These are phyloP conservation scores for Solanum gracilifrons DNA, from an alignment of 257 asterid species.

Conservation along the genomic window DNA sequence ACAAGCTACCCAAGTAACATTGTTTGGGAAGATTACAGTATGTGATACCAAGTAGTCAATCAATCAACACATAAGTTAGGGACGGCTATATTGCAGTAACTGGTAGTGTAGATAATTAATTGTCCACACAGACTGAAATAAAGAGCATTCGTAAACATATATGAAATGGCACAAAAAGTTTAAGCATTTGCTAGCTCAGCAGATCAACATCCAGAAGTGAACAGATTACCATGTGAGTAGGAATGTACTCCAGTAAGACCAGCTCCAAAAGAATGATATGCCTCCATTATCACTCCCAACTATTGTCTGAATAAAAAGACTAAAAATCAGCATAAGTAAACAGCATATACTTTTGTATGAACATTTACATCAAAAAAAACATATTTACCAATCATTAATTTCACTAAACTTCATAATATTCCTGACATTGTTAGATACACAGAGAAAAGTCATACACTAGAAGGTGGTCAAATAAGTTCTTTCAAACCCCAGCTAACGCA, in stretches of 20 bases:
- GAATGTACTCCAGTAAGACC: slow-evolving; percentile 99
- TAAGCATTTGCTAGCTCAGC: background rate
- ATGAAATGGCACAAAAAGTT: background rate
- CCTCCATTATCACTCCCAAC: slow-evolving; percentile 71
- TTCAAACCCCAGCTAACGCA: background rate
- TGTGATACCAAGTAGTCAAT: background rate
- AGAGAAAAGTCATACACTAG: background rate
- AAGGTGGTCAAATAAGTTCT: background rate
- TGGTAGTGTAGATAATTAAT: background rate
- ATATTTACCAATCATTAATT: background rate
- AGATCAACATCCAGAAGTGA: background rate
- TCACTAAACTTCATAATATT: background rate
- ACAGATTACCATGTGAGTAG: slow-evolving; percentile 77
- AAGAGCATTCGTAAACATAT: background rate
- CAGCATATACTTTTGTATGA: background rate
- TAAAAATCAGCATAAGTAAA: background rate
- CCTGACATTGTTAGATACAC: background rate
- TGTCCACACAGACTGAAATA: background rate
- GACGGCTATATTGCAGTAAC: background rate
- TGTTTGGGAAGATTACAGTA: background rate
- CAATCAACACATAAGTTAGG: background rate
- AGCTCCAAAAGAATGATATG: slow-evolving; percentile 94
- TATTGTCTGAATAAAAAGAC: slow-evolving; percentile 49
- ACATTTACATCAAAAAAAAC: background rate
- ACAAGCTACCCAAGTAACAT: background rate